A percentile compares a stretch with the other conserved stretches of the same genome.
Evolutionary conservation across 495 filamentous ascomycete genomes (phyloP).

Genomic region (Chaetomidium leptoderma): DNA sequence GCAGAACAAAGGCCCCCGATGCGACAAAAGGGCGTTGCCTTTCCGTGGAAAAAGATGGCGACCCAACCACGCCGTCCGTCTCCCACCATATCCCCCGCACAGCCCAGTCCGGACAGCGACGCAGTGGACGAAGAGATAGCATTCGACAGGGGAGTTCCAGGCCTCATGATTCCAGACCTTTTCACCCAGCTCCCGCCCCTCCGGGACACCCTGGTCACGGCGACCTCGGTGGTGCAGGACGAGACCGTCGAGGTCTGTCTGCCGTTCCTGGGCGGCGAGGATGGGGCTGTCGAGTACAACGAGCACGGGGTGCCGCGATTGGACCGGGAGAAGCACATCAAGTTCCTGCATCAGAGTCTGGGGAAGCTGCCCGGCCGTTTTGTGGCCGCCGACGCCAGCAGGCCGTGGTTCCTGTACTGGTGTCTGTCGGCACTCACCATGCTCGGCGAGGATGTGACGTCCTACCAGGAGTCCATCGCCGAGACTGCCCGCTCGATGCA

Average conservation of each 20-base stretch:
- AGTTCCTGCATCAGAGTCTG: slow-evolving; percentile 68
- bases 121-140: slow-evolving; percentile 24
- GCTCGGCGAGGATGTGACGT: slow-evolving; percentile 69
- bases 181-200: slow-evolving; percentile 62
- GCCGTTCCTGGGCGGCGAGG: slow-evolving; percentile 57
- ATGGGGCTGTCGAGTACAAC: slow-evolving; percentile 49
- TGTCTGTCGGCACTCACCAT: slow-evolving; percentile 64
- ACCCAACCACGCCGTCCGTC: background rate
- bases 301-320: slow-evolving; percentile 68
- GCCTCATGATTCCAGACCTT: slow-evolving; percentile 54
- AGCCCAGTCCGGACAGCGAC: slow-evolving; percentile 11
- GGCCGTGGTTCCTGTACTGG: slow-evolving; percentile 96
- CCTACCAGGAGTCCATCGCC: slow-evolving; percentile 63
- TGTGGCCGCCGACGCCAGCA: slow-evolving; percentile 68
- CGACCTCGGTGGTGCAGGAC: slow-evolving; percentile 62
- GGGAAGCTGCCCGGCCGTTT: slow-evolving; percentile 60
- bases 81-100: background rate
- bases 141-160: slow-evolving; percentile 1
- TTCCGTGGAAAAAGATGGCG: slow-evolving; percentile 15
- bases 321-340: slow-evolving; percentile 63
- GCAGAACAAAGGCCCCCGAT: slow-evolving; percentile 20
- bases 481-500: slow-evolving; percentile 73
- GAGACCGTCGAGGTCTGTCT: slow-evolving; percentile 64
- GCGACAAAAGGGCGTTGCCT: slow-evolving; percentile 21
- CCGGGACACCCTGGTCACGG: slow-evolving; percentile 63